Evolutionary conservation across 768 basidiomycete genomes (phyloP), one percentile per base, ranked within the genome.

Genomic region (Hysterangium stoloniferum): DNA sequence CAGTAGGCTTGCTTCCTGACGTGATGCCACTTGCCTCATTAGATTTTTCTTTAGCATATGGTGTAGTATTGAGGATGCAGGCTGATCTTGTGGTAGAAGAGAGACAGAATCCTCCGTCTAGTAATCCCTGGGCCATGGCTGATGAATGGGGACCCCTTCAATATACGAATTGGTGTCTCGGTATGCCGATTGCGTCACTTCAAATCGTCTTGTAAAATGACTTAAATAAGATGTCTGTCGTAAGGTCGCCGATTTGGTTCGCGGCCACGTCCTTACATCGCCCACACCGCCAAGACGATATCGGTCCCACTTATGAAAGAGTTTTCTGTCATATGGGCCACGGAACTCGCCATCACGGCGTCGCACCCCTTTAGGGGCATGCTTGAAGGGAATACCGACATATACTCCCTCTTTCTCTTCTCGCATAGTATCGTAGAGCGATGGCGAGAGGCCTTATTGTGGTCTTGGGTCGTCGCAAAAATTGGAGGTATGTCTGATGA

Each of bases 61-160:
- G 72, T 4, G 59, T 61, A 1, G 68, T 73, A 8, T 63, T 72
- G 29, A 66, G 70, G 28, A 46, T 70, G 38, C 63, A 71, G 42
- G 53, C 62, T 1, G 58, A 59, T 27, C 58, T 70, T 2, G 56
- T 65, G 33, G 66, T 72, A 0, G 47, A 52, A 4, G 25, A 9
- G 13, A 58, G 59, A 2, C 55, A 58, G 11, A 53, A 56, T 4
- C 57, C 64, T 0, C 48, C n/a, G 13, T 55, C 4, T 51, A n/a
- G n/a, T n/a, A n/a, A n/a, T n/a, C n/a, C n/a, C n/a, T n/a, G n/a
- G n/a, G n/a, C 56, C 40, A 59, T 57, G 20, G 57, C 57, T 19
- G 68, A 66, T 5, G 72, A 73, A 54, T 71, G 69, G 69, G 61
- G 63, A 6, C 65, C 66, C 19, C 64, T 71, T 25, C 64, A 64